A percentile compares a stretch with the other conserved stretches of the same genome.
phyloP scores from a whole-genome alignment of 306 rosid genomes.

The Fragaria iinumae region DNA sequence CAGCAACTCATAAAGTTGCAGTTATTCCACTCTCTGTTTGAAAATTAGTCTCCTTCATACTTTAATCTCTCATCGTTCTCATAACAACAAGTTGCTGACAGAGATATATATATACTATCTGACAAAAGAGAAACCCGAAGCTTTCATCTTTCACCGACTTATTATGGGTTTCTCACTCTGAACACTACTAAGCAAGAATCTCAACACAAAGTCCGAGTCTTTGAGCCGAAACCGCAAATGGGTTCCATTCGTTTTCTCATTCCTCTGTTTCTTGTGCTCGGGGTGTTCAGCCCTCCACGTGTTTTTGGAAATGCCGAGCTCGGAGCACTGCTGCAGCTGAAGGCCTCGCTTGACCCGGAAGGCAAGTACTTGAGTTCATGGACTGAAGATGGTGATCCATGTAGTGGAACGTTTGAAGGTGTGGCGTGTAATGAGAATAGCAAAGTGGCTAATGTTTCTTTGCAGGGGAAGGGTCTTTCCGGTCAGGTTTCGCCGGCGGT shows the following conservation, averaged over 20 bases:
- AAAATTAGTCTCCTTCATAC: neutral
- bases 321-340: constrained; percentile 69
- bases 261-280: constrained; percentile 27
- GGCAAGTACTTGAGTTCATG: constrained; percentile 65
- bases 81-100: neutral
- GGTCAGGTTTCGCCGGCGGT: constrained; percentile 75
- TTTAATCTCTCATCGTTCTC: constrained; percentile 17
- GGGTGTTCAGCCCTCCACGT: constrained; percentile 9
- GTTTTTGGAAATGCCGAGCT: constrained; percentile 71
- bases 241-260: constrained; percentile 22
- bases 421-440: constrained; percentile 70
- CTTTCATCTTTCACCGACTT: constrained; percentile 7
- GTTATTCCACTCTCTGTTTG: constrained; percentile 23
- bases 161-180: constrained; percentile 31
- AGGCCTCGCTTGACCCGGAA: constrained; percentile 78
- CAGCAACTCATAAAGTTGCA: constrained; percentile 38
- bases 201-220: neutral
- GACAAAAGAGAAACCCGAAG: constrained; percentile 25
- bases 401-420: constrained; percentile 70
- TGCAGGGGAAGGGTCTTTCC: constrained; percentile 86
- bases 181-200: neutral
- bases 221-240: constrained; percentile 39
- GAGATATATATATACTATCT: neutral
- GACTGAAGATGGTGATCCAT: constrained; percentile 71
- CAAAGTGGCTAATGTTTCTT: constrained; percentile 75